Conservation (phyloP, 1,284 basidiomycete genomes). For the Xerocomus minutiporus region DNA sequence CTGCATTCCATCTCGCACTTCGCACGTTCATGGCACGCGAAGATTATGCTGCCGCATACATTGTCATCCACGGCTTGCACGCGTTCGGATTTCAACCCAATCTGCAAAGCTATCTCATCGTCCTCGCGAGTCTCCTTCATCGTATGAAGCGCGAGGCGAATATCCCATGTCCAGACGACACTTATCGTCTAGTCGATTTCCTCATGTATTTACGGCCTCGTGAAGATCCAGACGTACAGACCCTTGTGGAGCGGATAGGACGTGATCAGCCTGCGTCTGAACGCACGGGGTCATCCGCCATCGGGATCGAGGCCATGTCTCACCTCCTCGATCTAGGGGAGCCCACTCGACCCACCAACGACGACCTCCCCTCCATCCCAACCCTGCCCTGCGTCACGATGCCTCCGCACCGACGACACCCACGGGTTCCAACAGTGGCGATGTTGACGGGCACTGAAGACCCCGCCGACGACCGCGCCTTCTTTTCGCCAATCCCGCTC, state of each 20-base stretch:
- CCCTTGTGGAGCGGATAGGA: slow-evolving; percentile 17
- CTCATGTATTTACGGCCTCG: slow-evolving; percentile 16
- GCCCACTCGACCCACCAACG: neutral
- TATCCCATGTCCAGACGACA: neutral
- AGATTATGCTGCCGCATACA: slow-evolving; percentile 47
- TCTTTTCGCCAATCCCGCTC: slow-evolving; percentile 21
- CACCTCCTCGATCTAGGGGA: slow-evolving; percentile 23
- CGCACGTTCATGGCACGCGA: slow-evolving; percentile 39
- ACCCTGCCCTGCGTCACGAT: neutral
- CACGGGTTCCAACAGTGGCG: slow-evolving; percentile 15
- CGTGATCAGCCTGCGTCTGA: neutral
- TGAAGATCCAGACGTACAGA: slow-evolving; percentile 19
- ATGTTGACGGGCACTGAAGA: slow-evolving; percentile 20
- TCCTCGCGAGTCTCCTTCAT: slow-evolving; percentile 30
- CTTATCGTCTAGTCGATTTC: slow-evolving; percentile 24
- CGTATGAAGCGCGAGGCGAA: slow-evolving; percentile 27
- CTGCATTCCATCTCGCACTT: slow-evolving; percentile 40
- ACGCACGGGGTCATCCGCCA: slow-evolving; percentile 1
- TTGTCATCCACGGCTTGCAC: slow-evolving; percentile 35
- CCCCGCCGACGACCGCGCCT: neutral
- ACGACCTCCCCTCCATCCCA: slow-evolving; percentile 8
- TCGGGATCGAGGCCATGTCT: slow-evolving; percentile 17
- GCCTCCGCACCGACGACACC: neutral
- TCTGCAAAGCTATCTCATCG: slow-evolving; percentile 39
- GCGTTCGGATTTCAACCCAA: slow-evolving; percentile 31